Base-by-base conservation (phyloP, 179 eudicot species). In the Silene vulgaris region DNA sequence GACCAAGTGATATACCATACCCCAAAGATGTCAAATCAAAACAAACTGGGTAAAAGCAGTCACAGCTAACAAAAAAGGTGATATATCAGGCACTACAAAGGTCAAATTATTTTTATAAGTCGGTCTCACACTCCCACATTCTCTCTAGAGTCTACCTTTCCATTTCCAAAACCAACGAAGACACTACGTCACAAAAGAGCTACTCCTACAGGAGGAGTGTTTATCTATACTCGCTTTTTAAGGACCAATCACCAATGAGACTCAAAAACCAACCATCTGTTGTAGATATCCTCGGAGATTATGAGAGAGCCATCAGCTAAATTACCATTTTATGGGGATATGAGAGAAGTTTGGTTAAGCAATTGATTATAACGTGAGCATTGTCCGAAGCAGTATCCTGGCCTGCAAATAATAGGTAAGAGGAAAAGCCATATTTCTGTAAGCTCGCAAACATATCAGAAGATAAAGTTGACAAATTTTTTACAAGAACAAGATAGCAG, bases 311-410 rank as follows among this genome's bases (percentile, higher is more conserved):
- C 65, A 40, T 72, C 40, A 73, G 71, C 40, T 11, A 14, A 48
- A 30, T 64, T 94, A 92, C 99, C 99, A 88, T 92, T 88, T 86
- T 88, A 77, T 95, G 91, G 45, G 90, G 86, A 83, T 92, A 95
- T 32, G 86, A 78, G 29, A 84, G 73, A 48, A 95, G 95, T 76
- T 79, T 84, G 79, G 85, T 79, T 80, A 95, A 88, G 54, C 86
- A 85, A 75, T 77, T 80, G 62, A 85, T 72, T 75, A 89, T 80
- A 29, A 79, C 71, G 70, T 75, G 90, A 14, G 80, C 88, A 86
- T 90, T 86, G 76, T 90, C 99, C 67, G 78, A 72, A 50, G 90
- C 84, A 63, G 86, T 82, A 75, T 90, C 90, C 82, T 81, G 85
- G 60, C 97, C 99, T 92, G 91, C 87, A 80, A 17, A 30, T 61